Percentiles rank a stretch among this genome's conserved stretches.
Evolutionary conservation across 176 grass and related monocot genomes (phyloP).

Genomic region (Leersia perrieri): DNA sequence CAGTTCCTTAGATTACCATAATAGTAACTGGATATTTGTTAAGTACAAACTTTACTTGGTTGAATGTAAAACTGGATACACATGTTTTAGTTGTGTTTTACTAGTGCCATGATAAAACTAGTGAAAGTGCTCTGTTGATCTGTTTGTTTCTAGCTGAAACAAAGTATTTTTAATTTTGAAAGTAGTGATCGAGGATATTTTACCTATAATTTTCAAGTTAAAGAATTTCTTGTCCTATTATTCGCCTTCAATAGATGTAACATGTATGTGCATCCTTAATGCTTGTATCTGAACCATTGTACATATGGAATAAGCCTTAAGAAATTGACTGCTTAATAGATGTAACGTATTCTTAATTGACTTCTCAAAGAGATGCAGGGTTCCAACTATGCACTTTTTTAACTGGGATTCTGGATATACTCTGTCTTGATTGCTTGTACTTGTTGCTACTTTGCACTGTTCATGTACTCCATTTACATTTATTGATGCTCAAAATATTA

Average conservation of each 20-base stretch:
- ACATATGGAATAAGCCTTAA: not conserved
- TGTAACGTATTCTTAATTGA: not conserved
- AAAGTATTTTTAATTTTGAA: not conserved
- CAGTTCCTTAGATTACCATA: not conserved
- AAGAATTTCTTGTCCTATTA: not conserved
- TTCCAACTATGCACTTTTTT: constrained; percentile 6
- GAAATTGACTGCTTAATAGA: constrained; percentile 1
- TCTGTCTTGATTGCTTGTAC: not conserved
- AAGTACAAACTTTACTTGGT: not conserved
- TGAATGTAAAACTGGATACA: not conserved
- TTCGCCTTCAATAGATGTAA: not conserved
- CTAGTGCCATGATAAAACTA: not conserved
- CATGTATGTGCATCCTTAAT: not conserved
- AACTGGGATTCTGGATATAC: too few species aligned
- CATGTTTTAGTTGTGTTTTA: not conserved
- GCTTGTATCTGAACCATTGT: not conserved
- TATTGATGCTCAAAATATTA: not conserved
- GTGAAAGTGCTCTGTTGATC: not conserved
- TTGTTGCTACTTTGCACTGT: not conserved
- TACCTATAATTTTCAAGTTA: not conserved
- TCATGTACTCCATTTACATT: not conserved
- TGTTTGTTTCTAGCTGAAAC: constrained; percentile 6
- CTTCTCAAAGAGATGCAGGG: not conserved
- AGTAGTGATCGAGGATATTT: not conserved
- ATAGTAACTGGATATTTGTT: constrained; percentile 26